phyloP scores from a whole-genome alignment of 768 basidiomycete species.

The Leccinum aurantiacum region DNA sequence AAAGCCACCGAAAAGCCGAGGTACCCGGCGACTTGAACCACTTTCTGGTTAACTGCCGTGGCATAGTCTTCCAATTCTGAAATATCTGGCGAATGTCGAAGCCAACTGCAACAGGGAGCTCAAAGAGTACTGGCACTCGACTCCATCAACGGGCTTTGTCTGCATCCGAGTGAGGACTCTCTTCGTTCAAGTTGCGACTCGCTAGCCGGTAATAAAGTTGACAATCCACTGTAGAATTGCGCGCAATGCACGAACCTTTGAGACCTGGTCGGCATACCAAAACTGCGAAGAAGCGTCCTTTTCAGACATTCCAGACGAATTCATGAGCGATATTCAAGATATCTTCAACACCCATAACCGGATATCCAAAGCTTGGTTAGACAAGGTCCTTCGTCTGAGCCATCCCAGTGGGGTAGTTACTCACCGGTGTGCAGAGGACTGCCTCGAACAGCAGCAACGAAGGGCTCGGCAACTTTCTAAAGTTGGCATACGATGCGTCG shows the following conservation, averaged over 20 bases:
- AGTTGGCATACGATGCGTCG: slow-evolving; percentile 33
- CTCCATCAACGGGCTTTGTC: slow-evolving; percentile 39
- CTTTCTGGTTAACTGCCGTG: not conserved
- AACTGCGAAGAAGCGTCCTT: slow-evolving; percentile 49
- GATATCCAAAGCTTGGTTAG: slow-evolving; percentile 44
- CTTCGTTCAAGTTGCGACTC: not conserved
- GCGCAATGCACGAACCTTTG: slow-evolving; percentile 46
- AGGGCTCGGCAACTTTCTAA: slow-evolving; percentile 26
- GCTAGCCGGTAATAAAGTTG: not conserved
- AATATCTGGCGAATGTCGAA: slow-evolving; percentile 21
- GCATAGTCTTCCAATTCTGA: not conserved
- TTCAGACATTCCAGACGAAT: slow-evolving; percentile 42
- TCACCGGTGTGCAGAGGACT: slow-evolving; percentile 9
- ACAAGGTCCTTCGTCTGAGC: slow-evolving; percentile 32
- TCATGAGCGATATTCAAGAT: slow-evolving; percentile 35
- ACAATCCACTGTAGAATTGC: slow-evolving; percentile 42
- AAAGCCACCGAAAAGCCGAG: not conserved
- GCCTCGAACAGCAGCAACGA: slow-evolving; percentile 6
- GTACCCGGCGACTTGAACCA: slow-evolving; percentile 6
- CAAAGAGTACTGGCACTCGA: slow-evolving; percentile 13
- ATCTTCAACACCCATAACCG: slow-evolving; percentile 40
- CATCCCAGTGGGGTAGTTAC: not conserved
- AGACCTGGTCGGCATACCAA: slow-evolving; percentile 51
- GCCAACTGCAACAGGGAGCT: slow-evolving; percentile 9
- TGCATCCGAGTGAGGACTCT: slow-evolving; percentile 43